Evolutionary conservation across 768 basidiomycete genomes (phyloP), one percentile per base, ranked within the genome.

Genomic region (Calocybe gangraenosa): DNA sequence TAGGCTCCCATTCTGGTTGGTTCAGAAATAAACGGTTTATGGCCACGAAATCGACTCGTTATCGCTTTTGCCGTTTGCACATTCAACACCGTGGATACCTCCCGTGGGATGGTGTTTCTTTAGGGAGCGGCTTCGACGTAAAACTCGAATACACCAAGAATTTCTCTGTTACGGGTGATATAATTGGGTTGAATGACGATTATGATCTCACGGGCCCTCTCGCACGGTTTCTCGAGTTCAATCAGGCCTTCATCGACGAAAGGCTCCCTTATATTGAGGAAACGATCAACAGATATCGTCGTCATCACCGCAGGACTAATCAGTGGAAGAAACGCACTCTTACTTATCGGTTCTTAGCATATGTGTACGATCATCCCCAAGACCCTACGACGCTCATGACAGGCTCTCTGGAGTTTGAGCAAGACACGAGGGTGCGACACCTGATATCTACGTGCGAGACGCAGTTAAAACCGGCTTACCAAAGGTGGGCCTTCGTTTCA

Each of bases 111-210:
- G 73, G 71, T 18, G 21, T 80, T 8, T 68, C 81, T 36, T 62
- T 85, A 5, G 85, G 81, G 4, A 86, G 81, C 53, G 87, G 88
- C 9, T 88, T 91, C 56, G 63, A 75, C 21, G 66, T 87, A 40
- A 64, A 74, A 40, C 64, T 91, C 32, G 63, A 63, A 9, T 91
- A 87, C 56, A 63, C 73, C 3, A 76, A 73, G 53, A 57, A 66
- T 20, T 68, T 87, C 36, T 55, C 55, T 19, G 63, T 79, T 3
- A 62, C 74, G 21, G 78, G 76, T 14, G 68, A 69, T 8, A 60
- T 69, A 18, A 78, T 87, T 47, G 86, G 87, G 0, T 66, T 89
- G 31, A 75, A 72, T 51, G 79, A 81, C 51, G 80, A 83, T 52
- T 83, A 76, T 47, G 77, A 81, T 41, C 63, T 89, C 37, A 85